These are phyloP conservation scores for Proliferodiscus dingleyae DNA, from an alignment of 2,329 filamentous ascomycete genomes.

Conservation along the genomic window DNA sequence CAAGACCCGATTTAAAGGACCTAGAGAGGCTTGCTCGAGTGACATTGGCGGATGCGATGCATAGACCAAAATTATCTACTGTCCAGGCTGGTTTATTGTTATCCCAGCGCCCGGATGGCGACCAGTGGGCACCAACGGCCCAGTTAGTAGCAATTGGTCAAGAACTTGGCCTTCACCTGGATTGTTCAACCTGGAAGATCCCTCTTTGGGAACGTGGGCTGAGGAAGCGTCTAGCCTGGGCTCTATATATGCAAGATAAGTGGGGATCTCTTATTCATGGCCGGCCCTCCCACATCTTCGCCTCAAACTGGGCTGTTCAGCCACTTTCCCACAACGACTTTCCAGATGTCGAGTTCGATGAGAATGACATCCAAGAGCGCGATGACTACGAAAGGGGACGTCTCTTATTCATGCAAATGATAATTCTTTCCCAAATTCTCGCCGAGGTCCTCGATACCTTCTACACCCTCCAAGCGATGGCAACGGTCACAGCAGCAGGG, in stretches of 20 bases:
- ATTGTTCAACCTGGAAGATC: constrained; percentile 83
- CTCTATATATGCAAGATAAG: constrained; percentile 89
- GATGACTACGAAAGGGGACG: constrained; percentile 62
- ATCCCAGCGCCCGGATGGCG: constrained; percentile 69
- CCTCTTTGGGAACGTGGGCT: constrained; percentile 82
- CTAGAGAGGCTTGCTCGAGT: constrained; percentile 70
- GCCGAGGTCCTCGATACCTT: constrained; percentile 79
- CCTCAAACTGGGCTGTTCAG: constrained; percentile 71
- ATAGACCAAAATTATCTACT: constrained; percentile 75
- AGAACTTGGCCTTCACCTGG: constrained; percentile 82
- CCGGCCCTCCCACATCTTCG: constrained; percentile 70
- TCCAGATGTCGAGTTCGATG: constrained; percentile 64
- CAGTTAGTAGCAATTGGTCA: constrained; percentile 84
- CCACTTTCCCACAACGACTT: constrained; percentile 64
- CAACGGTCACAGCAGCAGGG: constrained; percentile 61
- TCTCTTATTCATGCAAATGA: constrained; percentile 69
- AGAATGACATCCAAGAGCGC: constrained; percentile 55
- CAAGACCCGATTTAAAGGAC: constrained; percentile 66
- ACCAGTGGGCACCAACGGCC: constrained; percentile 79
- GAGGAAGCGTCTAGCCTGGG: constrained; percentile 83
- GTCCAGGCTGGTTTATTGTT: constrained; percentile 73
- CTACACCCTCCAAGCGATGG: constrained; percentile 73
- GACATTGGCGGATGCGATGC: constrained; percentile 71
- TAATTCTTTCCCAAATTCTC: constrained; percentile 69
- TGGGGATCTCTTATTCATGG: constrained; percentile 85